phyloP scores from a whole-genome alignment of 23 red algal species.

The Gracilaria gracilis region DNA sequence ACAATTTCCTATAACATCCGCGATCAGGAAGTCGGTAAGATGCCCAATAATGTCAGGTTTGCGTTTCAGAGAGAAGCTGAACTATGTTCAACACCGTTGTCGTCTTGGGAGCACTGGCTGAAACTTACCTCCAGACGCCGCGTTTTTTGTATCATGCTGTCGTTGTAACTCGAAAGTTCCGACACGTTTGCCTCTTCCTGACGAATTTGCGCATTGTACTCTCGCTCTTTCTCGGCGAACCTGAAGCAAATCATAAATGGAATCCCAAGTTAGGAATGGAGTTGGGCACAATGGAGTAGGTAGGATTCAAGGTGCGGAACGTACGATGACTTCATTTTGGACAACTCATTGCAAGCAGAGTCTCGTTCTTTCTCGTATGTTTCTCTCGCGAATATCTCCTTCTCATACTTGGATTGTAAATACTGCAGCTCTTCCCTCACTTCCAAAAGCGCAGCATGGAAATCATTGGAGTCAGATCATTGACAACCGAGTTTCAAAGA shows the following conservation, averaged over 20 bases:
- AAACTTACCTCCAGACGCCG: constrained; percentile 13
- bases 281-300: neutral
- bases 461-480: neutral
- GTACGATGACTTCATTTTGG: neutral
- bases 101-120: neutral
- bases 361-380: neutral
- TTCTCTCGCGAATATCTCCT: neutral
- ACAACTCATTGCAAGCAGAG: neutral
- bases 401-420: neutral
- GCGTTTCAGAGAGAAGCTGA: neutral
- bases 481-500: neutral
- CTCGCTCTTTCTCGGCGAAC: constrained; percentile 7
- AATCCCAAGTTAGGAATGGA: neutral
- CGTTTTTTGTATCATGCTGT: neutral
- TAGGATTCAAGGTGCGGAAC: neutral
- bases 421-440: constrained; percentile 20
- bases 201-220: neutral
- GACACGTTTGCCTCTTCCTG: neutral
- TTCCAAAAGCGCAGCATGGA: neutral
- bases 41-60: neutral
- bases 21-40: neutral
- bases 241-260: neutral
- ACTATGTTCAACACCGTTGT: neutral
- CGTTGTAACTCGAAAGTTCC: constrained; percentile 16
- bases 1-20: neutral